A percentile compares a stretch with the other conserved stretches of the same genome.
phyloP scores from a whole-genome alignment of 495 filamentous ascomycete genomes.

The Immersiella caudata region DNA sequence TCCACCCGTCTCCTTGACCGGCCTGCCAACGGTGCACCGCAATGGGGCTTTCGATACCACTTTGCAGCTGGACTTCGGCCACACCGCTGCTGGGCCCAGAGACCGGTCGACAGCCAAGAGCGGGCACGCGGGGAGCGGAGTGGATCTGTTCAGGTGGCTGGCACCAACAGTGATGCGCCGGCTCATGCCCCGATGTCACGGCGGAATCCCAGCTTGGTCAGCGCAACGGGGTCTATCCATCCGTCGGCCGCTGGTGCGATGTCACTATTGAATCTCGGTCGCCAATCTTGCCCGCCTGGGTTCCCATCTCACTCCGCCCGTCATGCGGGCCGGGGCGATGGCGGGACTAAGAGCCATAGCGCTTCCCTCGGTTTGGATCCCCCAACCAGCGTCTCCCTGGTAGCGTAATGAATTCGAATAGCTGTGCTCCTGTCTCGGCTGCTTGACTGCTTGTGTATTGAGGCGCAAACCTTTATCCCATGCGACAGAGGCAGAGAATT shows the following conservation, averaged over 20 bases:
- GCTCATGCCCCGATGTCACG: conserved; percentile 9
- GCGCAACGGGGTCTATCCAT: conserved; percentile 4
- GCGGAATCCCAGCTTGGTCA: conserved; percentile 1
- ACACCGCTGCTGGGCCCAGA: not conserved
- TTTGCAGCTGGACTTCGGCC: not conserved
- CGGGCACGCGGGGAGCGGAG: not conserved
- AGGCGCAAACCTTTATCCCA: not conserved
- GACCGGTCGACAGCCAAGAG: not conserved
- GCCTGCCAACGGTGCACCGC: not conserved
- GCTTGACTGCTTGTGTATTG: not conserved
- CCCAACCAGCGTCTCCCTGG: not conserved
- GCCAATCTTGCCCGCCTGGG: conserved; percentile 9
- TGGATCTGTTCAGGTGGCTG: not conserved
- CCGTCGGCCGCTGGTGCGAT: not conserved
- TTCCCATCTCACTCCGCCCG: not conserved
- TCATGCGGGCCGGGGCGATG: not conserved
- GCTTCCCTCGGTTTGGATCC: not conserved
- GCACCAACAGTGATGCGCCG: not conserved
- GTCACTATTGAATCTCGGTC: not conserved
- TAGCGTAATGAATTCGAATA: no score
- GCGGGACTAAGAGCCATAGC: not conserved
- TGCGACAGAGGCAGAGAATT: not conserved
- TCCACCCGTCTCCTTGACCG: not conserved
- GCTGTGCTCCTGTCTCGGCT: not conserved
- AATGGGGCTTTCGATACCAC: not conserved